A percentile compares a stretch with the other conserved stretches of the same genome.
Evolutionary conservation across 768 basidiomycete species (phyloP).

Genomic region (Lentinula aciculospora): DNA sequence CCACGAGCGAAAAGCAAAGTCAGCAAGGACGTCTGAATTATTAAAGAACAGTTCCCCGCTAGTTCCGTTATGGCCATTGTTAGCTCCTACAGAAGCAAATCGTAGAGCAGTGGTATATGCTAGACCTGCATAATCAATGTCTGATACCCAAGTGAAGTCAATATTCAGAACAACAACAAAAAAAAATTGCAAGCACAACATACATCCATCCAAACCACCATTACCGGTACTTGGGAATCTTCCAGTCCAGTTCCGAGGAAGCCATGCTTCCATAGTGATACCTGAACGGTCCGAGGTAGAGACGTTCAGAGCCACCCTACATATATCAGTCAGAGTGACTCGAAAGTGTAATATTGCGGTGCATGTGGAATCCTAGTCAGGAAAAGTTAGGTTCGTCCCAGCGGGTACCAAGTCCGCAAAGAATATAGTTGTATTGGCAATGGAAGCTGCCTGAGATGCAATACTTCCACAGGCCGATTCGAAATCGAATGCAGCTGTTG

Average conservation of each 20-base stretch:
- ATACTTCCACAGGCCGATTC: neutral
- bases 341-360: neutral
- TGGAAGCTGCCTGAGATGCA: neutral
- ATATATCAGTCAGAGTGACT: neutral
- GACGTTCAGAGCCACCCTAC: conserved; percentile 9
- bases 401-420: neutral
- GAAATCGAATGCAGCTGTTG: too few relatives aligned
- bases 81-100: conserved; percentile 13
- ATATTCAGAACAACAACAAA: too few relatives aligned
- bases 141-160: conserved; percentile 4
- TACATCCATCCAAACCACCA: conserved; percentile 10
- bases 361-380: neutral
- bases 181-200: too few relatives aligned
- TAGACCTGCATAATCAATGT: conserved; percentile 12
- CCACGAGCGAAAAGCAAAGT: conserved; percentile 13
- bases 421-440: neutral
- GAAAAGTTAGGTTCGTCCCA: neutral
- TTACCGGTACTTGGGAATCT: conserved; percentile 11
- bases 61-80: conserved; percentile 15
- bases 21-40: conserved; percentile 15
- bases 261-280: conserved; percentile 11
- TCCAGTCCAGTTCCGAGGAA: conserved; percentile 10
- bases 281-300: conserved; percentile 7
- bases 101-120: conserved; percentile 9
- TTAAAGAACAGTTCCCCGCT: conserved; percentile 11